phyloP scores from a whole-genome alignment of 2,329 filamentous ascomycete species.

The Botryotinia globosa region DNA sequence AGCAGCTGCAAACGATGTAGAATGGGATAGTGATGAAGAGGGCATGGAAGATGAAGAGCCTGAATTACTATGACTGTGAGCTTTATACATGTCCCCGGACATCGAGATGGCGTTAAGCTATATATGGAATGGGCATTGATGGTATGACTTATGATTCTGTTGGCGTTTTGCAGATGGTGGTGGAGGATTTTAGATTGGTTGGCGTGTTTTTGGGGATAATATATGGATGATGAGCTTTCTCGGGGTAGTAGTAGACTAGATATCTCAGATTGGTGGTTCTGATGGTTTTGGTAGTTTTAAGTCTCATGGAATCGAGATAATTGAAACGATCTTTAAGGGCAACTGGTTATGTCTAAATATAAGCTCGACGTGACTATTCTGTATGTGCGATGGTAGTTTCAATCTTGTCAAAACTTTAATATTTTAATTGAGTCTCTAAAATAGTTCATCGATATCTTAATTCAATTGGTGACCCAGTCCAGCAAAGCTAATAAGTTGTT shows the following conservation, averaged over 20 bases:
- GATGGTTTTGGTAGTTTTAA: background rate
- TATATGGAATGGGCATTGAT: background rate
- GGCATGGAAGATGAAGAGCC: constrained; percentile 54
- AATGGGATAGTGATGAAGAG: constrained; percentile 58
- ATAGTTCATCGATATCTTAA: background rate
- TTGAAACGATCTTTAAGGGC: background rate
- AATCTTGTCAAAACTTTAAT: background rate
- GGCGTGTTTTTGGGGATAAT: background rate
- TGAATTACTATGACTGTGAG: constrained; percentile 31
- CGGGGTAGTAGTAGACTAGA: background rate
- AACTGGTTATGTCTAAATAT: background rate
- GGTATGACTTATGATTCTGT: background rate
- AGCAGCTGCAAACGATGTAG: constrained; percentile 48
- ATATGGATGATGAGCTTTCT: background rate
- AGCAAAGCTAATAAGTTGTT: background rate
- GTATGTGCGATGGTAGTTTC: background rate
- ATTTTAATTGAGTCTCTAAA: background rate
- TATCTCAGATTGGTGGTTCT: background rate
- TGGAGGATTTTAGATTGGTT: background rate
- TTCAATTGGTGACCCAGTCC: background rate
- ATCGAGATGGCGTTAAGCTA: constrained; percentile 16
- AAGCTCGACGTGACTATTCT: background rate
- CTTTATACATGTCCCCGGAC: background rate
- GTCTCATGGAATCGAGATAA: background rate
- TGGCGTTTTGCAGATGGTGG: constrained; percentile 16